phyloP scores from a whole-genome alignment of 2,329 filamentous ascomycete genomes.

The Aspergillus fumigatus region DNA sequence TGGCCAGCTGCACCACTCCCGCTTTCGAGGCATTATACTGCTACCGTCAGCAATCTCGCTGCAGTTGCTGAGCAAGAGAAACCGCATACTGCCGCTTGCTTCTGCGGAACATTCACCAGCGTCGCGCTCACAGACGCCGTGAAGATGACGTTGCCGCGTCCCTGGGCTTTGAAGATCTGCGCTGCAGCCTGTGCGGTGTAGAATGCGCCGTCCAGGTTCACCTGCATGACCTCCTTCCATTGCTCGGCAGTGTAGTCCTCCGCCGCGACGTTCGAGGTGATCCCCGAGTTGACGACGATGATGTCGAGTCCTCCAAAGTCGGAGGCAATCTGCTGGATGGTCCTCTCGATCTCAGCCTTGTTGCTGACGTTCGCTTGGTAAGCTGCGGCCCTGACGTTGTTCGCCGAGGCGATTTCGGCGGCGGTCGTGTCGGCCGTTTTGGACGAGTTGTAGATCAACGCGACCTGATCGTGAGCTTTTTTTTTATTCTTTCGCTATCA shows the following conservation, averaged over 20 bases:
- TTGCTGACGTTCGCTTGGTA: constrained; percentile 32
- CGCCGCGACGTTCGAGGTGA: constrained; percentile 31
- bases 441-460: constrained; percentile 30
- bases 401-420: constrained; percentile 21
- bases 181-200: constrained; percentile 37
- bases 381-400: constrained; percentile 27
- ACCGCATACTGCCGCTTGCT: constrained; percentile 28
- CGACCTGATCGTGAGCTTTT: constrained; percentile 17
- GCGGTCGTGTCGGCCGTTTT: constrained; percentile 21
- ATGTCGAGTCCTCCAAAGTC: constrained; percentile 45
- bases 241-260: constrained; percentile 37
- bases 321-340: constrained; percentile 29
- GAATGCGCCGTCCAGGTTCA: constrained; percentile 39
- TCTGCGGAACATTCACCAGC: constrained; percentile 39
- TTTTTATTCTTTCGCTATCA: too few species aligned
- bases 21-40: constrained; percentile 38
- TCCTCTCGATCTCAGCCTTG: constrained; percentile 25
- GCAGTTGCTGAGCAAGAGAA: neutral
- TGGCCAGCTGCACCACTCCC: constrained; percentile 33
- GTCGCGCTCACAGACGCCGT: constrained; percentile 36
- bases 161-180: constrained; percentile 33
- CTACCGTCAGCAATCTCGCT: neutral
- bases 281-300: constrained; percentile 46
- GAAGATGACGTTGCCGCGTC: constrained; percentile 35
- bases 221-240: constrained; percentile 38